phyloP scores from a whole-genome alignment of 2,329 filamentous ascomycete species.

The Elsinoe necatrix region DNA sequence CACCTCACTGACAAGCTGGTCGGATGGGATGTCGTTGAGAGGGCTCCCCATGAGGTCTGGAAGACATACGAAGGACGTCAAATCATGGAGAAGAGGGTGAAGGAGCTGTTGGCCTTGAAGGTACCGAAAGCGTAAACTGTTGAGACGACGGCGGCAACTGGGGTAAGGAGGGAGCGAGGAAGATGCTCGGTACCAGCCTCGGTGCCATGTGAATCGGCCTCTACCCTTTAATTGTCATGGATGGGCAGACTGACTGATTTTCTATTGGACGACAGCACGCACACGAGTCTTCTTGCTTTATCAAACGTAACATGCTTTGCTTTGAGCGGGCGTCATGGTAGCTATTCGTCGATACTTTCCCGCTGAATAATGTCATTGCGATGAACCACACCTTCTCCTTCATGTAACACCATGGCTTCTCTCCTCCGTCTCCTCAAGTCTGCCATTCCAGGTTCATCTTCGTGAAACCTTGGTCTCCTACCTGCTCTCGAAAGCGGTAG shows the following conservation, averaged over 20 bases:
- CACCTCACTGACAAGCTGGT: constrained; percentile 69
- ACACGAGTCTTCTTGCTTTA: neutral
- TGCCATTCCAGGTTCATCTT: constrained; percentile 58
- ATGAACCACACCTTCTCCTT: constrained; percentile 66
- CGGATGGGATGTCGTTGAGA: constrained; percentile 77
- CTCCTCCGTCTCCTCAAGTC: constrained; percentile 62
- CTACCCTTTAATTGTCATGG: neutral
- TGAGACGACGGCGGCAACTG: neutral
- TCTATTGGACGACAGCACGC: neutral
- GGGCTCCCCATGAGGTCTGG: constrained; percentile 85
- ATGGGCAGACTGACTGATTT: neutral
- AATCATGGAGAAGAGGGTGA: constrained; percentile 70
- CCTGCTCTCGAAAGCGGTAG: constrained; percentile 19
- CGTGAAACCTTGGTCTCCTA: constrained; percentile 34
- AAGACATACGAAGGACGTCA: constrained; percentile 60
- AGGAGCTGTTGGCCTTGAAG: constrained; percentile 50
- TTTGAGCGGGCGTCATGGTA: neutral
- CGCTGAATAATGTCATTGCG: constrained; percentile 69
- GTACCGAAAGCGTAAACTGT: constrained; percentile 18
- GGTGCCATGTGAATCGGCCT: neutral
- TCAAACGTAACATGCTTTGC: neutral
- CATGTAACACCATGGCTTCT: constrained; percentile 85
- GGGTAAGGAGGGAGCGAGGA: too few relatives aligned
- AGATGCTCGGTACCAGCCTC: too few relatives aligned
- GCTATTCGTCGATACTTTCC: neutral